A percentile compares a stretch with the other conserved stretches of the same genome.
Conservation (phyloP, 768 basidiomycete species). For the Mycena indigotica region DNA sequence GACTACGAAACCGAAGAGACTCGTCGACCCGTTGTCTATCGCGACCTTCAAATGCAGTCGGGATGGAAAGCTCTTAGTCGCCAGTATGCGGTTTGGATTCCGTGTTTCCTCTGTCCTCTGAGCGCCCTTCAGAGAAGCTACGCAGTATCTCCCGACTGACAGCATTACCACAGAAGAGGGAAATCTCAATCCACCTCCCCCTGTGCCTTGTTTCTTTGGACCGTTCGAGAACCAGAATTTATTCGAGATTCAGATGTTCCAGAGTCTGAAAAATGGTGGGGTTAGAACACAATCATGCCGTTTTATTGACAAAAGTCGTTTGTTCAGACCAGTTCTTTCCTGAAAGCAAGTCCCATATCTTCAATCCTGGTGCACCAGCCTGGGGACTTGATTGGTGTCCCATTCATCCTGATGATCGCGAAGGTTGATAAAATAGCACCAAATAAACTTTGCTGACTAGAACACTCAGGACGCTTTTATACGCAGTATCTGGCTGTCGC, state of each 20-base stretch:
- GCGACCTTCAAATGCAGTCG: constrained; percentile 41
- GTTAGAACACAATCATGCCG: constrained; percentile 24
- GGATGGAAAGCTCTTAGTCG: constrained; percentile 49
- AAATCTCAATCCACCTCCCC: constrained; percentile 51
- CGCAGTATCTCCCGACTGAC: constrained; percentile 62
- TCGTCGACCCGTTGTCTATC: constrained; percentile 63
- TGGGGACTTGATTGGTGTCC: constrained; percentile 96
- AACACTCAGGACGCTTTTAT: constrained; percentile 48
- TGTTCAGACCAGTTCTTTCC: constrained; percentile 59
- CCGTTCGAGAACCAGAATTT: constrained; percentile 55
- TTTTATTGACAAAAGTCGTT: background rate
- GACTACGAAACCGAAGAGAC: constrained; percentile 48
- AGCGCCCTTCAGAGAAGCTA: constrained; percentile 48
- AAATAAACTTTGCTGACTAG: background rate
- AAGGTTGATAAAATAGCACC: too few relatives aligned
- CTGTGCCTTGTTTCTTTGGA: constrained; percentile 68
- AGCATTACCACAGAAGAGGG: constrained; percentile 52
- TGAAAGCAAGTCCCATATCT: constrained; percentile 64
- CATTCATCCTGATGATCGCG: constrained; percentile 57
- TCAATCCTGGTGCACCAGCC: constrained; percentile 88
- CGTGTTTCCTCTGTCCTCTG: background rate
- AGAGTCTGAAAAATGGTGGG: constrained; percentile 58
- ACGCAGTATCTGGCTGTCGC: constrained; percentile 86
- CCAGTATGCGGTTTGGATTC: constrained; percentile 44
- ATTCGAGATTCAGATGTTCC: constrained; percentile 55